Percentiles rank a stretch among this genome's conserved stretches.
phyloP scores from a whole-genome alignment of 164 flowering plant species.

The Magnolia sinica region DNA sequence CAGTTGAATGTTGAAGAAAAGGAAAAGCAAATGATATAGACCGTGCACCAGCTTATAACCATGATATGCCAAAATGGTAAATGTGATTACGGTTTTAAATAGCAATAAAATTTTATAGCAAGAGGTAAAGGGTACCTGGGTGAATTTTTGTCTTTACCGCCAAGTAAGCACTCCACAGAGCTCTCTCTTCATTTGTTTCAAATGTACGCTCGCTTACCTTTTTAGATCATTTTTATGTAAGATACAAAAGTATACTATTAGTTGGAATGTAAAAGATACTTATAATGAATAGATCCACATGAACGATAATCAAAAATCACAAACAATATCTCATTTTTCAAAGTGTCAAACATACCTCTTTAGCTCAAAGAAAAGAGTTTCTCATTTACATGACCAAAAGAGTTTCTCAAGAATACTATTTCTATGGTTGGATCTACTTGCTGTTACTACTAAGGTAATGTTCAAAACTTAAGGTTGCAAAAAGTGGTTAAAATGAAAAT shows the following conservation, averaged over 20 bases:
- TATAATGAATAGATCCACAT: background rate
- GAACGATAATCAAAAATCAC: background rate
- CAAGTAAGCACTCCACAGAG: constrained; percentile 66
- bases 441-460: too few species aligned
- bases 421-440: too few species aligned
- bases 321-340: background rate
- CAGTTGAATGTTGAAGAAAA: constrained; percentile 2
- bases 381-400: background rate
- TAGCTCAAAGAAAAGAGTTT: background rate
- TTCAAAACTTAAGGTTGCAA: too few species aligned
- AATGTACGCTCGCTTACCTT: constrained; percentile 75
- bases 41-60: background rate
- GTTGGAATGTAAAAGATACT: background rate
- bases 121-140: constrained; percentile 45
- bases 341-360: background rate
- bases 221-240: background rate
- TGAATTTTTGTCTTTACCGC: constrained; percentile 51
- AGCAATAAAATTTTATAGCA: background rate
- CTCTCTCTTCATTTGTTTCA: constrained; percentile 74
- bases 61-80: background rate
- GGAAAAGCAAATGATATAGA: background rate
- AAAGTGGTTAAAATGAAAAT: too few species aligned
- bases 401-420: background rate
- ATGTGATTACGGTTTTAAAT: background rate
- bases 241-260: background rate